phyloP scores from a whole-genome alignment of 2,329 filamentous ascomycete species.

The Calonectria henricotiae region DNA sequence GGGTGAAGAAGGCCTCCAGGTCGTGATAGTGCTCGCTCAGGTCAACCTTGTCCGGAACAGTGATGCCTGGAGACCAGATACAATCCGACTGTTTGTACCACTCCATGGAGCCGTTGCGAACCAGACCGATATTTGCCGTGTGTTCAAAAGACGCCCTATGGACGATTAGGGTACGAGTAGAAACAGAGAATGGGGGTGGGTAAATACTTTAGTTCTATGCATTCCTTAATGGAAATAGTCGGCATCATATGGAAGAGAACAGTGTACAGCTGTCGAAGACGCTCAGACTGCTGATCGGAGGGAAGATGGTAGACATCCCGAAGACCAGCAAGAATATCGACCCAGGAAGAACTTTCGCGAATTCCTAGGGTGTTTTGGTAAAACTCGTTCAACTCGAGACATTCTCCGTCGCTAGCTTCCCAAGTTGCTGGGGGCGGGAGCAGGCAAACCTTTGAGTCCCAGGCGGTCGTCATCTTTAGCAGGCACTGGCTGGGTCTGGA shows the following conservation, averaged over 20 bases:
- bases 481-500: conserved; percentile 44
- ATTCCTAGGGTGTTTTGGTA: conserved; percentile 44
- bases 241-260: conserved; percentile 44
- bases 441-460: conserved; percentile 45
- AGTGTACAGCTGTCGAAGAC: conserved; percentile 34
- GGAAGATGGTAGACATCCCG: conserved; percentile 6
- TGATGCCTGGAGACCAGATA: conserved; percentile 45
- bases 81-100: conserved; percentile 44
- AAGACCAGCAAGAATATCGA: conserved; percentile 32
- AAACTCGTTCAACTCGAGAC: conserved; percentile 46
- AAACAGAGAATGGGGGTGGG: too few species aligned
- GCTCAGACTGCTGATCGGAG: conserved; percentile 40
- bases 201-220: conserved; percentile 42
- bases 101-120: conserved; percentile 38
- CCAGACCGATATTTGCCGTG: conserved; percentile 41
- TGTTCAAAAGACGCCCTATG: conserved; percentile 37
- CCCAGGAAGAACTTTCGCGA: conserved; percentile 40
- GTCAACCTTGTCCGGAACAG: conserved; percentile 40
- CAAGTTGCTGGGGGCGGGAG: conserved; percentile 46
- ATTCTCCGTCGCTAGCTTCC: conserved; percentile 48
- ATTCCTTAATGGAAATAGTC: conserved; percentile 39
- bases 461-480: conserved; percentile 42
- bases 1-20: conserved; percentile 46
- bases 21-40: conserved; percentile 47
- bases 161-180: not conserved